Base-by-base conservation (phyloP, 176 grass and related monocot species). In the Lolium multiflorum region DNA sequence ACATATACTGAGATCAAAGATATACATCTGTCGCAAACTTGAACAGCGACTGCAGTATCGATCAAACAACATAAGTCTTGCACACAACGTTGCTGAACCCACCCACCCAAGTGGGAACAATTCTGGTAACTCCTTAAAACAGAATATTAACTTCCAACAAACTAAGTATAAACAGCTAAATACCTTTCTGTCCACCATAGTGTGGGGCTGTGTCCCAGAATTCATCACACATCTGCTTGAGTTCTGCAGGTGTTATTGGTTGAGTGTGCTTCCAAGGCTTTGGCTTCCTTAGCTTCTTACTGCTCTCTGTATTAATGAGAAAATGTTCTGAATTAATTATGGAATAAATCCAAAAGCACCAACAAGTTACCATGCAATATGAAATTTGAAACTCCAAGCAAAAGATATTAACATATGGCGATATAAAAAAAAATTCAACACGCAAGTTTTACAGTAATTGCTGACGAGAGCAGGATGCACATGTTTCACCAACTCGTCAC, bases 121-220 rank as follows among this genome's bases (percentile, higher is more conserved):
- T 71, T 20, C 37, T 71, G 18, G 11, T 43, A 7, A 24, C 24
- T 18, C 48, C 24, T 44, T n/a, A 71, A 71, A 59, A 26, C 21
- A 83, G 2, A 81, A 81, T 6, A 73, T 26, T 52, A 48, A 24
- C 38, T 74, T 57, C 44, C 18, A 31, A 37, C 60, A 43, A 85
- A 28, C 12, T 66, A 26, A 60, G 20, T 4, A 35, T 62, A 48
- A 74, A 38, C 4, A 77, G 31, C 26, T 82, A 68, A 83, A 47
- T 67, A 94, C 97, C 97, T 96, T 99, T 99, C 65, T 89, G 90
- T 77, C 97, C 97, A 88, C 97, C 94, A 83, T 99, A 99, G 67
- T 96, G 97, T 4, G 97, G 97, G 79, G 92, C 87, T 11, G 97
- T 96, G 62, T 99, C 97, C 97, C 97, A 99, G 84, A 99, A 99